Base-by-base conservation (phyloP, 2,329 filamentous ascomycete genomes). In the Drechmeria coniospora region DNA sequence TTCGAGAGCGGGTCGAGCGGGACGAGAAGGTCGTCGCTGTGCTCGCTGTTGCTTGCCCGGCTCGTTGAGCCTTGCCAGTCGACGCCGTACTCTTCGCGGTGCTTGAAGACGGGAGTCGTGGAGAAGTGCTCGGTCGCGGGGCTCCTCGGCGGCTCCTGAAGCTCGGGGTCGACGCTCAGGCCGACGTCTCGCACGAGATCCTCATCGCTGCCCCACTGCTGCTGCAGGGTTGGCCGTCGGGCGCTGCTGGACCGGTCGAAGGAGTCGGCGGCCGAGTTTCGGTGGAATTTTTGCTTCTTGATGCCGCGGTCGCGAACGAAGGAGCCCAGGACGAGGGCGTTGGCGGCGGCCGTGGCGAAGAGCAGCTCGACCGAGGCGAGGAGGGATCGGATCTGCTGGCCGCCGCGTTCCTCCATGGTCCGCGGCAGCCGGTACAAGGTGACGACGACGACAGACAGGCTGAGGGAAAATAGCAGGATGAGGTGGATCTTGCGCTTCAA, bases 291-390 rank as follows among this genome's bases (percentile, higher is more conserved):
- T 31, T 68, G 66, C 54, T 92, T 93, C 62, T 95, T 95, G 22
- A 84, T 60, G 15, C 90, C 90, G 29, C 82, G 71, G 48, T 95
- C 87, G 10, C 87, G 72, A 16, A 95, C 74, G 45, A 95, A 95
- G 0, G 86, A 92, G 9, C 87, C 87, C 3, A 98, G 68, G 1
- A 94, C 80, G 13, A 98, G 65, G 3, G 79, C 76, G 47, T 95
- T 98, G 9, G 87, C 81, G 1, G 92, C 79, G 0, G 74, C 73
- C 0, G 86, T 81, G 5, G 90, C 86, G 27, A 87, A 86, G 1
- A 95, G 64, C 6, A 95, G 78, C 47, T 98, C 90, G 12, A 92
- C 65, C 0, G 86, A 93, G 4, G 90, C 90, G 37, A 92, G 65
- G 2, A 95, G 69, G 0, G 87, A 92, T 24, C 90, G 79, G 40